Evolutionary conservation across 2,329 filamentous ascomycete species (phyloP).

Genomic region (Trichoderma guizhouense): DNA sequence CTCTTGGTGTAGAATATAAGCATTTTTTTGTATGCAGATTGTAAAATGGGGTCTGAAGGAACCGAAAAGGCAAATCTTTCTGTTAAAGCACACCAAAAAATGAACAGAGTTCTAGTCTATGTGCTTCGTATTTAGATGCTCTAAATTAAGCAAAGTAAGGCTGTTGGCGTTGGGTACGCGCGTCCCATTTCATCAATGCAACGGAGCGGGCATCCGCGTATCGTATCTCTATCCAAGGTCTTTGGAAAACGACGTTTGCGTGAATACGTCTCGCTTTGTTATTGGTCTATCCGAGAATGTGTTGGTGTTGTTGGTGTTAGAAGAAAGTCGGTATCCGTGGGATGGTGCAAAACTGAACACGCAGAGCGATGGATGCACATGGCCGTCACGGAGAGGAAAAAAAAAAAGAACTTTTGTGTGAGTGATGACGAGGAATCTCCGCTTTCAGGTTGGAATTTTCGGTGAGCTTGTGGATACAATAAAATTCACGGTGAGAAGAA

Average conservation of each 20-base stretch:
- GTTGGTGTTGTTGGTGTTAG: neutral
- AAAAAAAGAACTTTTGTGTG: neutral
- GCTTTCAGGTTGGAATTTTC: neutral
- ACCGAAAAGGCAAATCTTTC: neutral
- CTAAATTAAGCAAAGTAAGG: neutral
- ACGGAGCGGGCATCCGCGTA: neutral
- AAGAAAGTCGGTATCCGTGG: neutral
- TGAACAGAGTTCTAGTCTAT: neutral
- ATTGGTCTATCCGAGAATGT: neutral
- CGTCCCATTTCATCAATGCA: neutral
- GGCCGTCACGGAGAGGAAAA: neutral
- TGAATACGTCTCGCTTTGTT: neutral
- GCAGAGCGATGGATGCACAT: neutral
- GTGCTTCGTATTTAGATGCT: neutral
- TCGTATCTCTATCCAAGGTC: neutral
- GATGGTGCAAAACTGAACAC: neutral
- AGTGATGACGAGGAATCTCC: neutral
- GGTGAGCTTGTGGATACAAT: neutral
- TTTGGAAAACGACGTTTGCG: neutral
- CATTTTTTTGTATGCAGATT: neutral
- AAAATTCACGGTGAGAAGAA: neutral
- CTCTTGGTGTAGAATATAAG: neutral
- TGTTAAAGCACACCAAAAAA: neutral
- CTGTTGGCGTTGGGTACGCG: neutral
- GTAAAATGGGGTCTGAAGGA: neutral